Base-by-base conservation (phyloP, 257 asterid genomes). In the Marsdenia floribunda region DNA sequence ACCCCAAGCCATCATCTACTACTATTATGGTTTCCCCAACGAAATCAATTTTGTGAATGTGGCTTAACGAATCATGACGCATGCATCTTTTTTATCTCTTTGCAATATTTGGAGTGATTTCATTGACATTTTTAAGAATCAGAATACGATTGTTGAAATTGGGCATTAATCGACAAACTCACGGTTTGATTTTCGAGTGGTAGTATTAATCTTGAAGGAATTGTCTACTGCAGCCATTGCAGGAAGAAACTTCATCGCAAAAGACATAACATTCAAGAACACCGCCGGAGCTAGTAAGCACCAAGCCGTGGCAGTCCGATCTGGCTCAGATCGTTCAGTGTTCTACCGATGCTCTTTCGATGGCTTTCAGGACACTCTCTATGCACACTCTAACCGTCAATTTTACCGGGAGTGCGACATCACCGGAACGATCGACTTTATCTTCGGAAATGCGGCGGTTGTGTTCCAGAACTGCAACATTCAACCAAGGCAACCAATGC, bases 251-350 rank as follows among this genome's bases (percentile, higher is more conserved):
- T 92, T 92, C 86, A 80, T 92, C 0, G 96, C 93, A 0, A 85
- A 83, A 44, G 92, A 85, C 86, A 89, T 90, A 33, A 68, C 78
- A 37, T 89, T 92, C 85, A 73, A 3, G 64, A 92, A 92, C 89
- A 87, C 89, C 0, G 98, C 97, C 24, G 96, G 98, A 14, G 74
- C 94, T 0, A 44, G 0, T 0, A 92, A 89, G 76, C 93, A 89
- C 79, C 98, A 92, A 74, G 97, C 98, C 2, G 98, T 89, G 40
- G 96, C 98, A 65, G 26, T 88, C 14, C 82, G 91, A 0, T 90
- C 93, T 0, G 91, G 90, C 0, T 89, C 97, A 0, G 93, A 92
- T 29, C 82, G 77, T 16, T 89, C 96, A 0, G 85, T 89, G 35
- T 85, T 89, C 82, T 72, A 78, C 76, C 71, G 73, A 0, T 92